phyloP scores from a whole-genome alignment of 1,284 basidiomycete genomes.

The Cutaneotrichosporon curvatum region DNA sequence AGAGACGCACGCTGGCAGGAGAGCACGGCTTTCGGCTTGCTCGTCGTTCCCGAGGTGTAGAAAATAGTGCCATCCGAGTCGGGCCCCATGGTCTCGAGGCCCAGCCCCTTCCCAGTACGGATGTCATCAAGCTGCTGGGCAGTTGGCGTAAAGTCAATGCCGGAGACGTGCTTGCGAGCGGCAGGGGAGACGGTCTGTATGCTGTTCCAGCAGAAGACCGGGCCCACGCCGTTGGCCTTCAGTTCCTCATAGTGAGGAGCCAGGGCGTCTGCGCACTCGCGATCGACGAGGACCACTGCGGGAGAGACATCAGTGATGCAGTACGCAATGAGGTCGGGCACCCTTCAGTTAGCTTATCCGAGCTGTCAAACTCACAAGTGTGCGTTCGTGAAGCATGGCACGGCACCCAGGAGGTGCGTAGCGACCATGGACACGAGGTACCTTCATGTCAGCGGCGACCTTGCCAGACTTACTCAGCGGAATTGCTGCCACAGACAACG shows the following conservation, averaged over 20 bases:
- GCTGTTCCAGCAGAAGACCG: conserved; percentile 1
- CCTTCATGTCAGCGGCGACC: not conserved
- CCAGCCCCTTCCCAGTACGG: not conserved
- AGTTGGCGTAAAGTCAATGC: not conserved
- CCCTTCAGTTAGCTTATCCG: conserved; percentile 1
- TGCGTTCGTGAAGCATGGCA: not conserved
- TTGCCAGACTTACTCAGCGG: not conserved
- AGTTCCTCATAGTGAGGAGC: conserved; percentile 5
- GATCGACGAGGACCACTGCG: conserved; percentile 29
- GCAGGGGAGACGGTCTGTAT: not conserved
- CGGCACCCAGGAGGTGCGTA: conserved; percentile 2
- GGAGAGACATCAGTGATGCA: conserved; percentile 26
- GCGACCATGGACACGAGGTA: conserved; percentile 1
- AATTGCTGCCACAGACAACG: not conserved
- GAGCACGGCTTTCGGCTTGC: conserved; percentile 35
- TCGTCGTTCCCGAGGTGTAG: conserved; percentile 27
- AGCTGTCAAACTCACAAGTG: not conserved
- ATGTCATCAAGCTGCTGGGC: not conserved
- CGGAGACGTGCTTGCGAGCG: not conserved
- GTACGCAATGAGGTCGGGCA: conserved; percentile 20
- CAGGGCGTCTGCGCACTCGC: conserved; percentile 15
- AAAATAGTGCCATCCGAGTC: conserved; percentile 40
- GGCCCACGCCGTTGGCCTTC: not conserved
- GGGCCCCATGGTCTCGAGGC: conserved; percentile 21
- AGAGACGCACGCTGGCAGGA: conserved; percentile 27